Base-by-base conservation (phyloP, 768 basidiomycete genomes). In the Suillus ampliporus region DNA sequence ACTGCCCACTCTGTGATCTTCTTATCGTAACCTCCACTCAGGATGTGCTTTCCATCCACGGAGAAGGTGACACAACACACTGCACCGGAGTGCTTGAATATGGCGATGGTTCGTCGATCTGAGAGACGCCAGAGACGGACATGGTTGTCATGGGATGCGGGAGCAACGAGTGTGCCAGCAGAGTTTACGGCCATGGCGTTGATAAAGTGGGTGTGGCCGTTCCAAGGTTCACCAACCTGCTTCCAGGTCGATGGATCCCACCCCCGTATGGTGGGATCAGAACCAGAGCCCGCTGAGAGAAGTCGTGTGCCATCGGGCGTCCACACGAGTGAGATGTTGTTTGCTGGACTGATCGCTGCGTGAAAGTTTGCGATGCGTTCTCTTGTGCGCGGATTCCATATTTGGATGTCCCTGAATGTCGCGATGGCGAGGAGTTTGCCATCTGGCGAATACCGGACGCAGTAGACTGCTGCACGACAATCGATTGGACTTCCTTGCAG, bases 231-330 rank as follows among this genome's bases (percentile, higher is more conserved):
- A 9, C 52, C 35, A 14, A 53, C 52, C 52, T 23, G 52, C 14
- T 53, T 21, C 52, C 52, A 53, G n/a, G 35, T 53, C 13, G 21
- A 37, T 8, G 52, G 35, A 53, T 53, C 35, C 52, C 52, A 53
- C 14, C 37, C 52, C 21, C 35, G 52, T 53, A 53, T 37, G 21
- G 35, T 35, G 8, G 52, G 34, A 53, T 53, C 52, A 4, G 13
- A 2, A n/a, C 3, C 0, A 51, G 5, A 3, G 19, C 50, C 48
- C 5, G 26, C 50, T 19, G 50, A 51, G 50, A 51, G 50, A 51
- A 51, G 48, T 28, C 48, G 19, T 13, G 17, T 31, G 10, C 28
- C 4, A 31, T 31, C 28, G 10, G 50, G 50, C 10, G 50, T 51
- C 50, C 50, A 51, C 17, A 28, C 28, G 1, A 51, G 28, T n/a